phyloP scores from a whole-genome alignment of 163 green algal species.

The Trebouxia gelatinosa region DNA sequence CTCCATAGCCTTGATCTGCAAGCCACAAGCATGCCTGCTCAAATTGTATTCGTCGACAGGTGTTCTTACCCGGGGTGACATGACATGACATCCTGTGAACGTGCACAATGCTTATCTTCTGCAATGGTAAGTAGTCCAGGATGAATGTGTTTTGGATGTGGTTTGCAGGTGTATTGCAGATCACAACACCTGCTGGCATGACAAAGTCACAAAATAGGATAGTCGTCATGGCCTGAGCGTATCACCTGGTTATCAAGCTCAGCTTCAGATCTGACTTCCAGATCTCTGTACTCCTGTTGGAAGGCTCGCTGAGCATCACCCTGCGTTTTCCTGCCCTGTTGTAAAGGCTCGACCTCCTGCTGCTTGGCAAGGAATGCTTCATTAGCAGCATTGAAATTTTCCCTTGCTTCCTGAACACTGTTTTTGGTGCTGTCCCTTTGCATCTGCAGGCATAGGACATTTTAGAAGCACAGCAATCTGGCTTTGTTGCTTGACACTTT shows the following conservation, averaged over 20 bases:
- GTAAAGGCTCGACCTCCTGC: conserved; percentile 38
- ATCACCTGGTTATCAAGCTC: conserved; percentile 49
- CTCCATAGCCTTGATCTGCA: conserved; percentile 31
- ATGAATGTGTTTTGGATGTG: too few relatives aligned
- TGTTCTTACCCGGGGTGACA: too few relatives aligned
- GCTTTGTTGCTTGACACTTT: too few relatives aligned
- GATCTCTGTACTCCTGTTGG: conserved; percentile 9
- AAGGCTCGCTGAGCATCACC: not conserved
- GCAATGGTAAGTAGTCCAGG: too few relatives aligned
- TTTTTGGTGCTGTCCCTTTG: conserved; percentile 39
- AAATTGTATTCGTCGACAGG: too few relatives aligned
- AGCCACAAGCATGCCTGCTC: too few relatives aligned
- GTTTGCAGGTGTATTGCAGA: too few relatives aligned
- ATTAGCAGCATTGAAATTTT: conserved; percentile 32
- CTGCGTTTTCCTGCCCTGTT: conserved; percentile 14
- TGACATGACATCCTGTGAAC: not conserved
- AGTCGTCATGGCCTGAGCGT: too few relatives aligned
- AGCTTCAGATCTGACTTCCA: conserved; percentile 34
- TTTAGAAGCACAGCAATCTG: too few relatives aligned
- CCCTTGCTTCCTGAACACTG: conserved; percentile 32
- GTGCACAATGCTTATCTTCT: too few relatives aligned
- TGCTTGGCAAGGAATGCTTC: conserved; percentile 32
- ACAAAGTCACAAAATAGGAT: too few relatives aligned
- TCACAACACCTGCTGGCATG: too few relatives aligned
- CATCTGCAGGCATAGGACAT: conserved; percentile 39